Evolutionary conservation across 2,329 filamentous ascomycete genomes (phyloP).

Genomic region (Penicillium sp.): DNA sequence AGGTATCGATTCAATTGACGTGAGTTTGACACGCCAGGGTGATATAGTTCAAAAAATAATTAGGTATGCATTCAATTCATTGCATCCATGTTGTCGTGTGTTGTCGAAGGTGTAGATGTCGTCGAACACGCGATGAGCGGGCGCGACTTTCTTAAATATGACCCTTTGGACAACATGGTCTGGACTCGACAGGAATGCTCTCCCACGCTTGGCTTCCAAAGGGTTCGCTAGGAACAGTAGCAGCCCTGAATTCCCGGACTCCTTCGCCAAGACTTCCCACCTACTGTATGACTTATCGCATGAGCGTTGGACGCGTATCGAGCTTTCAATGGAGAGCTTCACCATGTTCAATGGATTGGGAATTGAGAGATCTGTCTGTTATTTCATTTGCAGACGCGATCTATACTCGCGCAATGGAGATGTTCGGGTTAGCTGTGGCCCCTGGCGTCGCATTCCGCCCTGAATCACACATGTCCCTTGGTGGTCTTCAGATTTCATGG

Average conservation of each 20-base stretch:
- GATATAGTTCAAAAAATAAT: background rate
- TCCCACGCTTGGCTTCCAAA: background rate
- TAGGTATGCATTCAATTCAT: background rate
- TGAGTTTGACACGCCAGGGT: background rate
- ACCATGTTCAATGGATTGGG: too few relatives aligned
- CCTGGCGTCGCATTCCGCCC: constrained; percentile 9
- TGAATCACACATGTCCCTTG: background rate
- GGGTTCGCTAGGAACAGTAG: constrained; percentile 8
- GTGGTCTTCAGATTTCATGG: too few relatives aligned
- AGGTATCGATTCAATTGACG: background rate
- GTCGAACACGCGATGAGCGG: background rate
- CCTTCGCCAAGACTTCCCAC: constrained; percentile 3
- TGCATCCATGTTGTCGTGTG: constrained; percentile 1
- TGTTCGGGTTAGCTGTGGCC: background rate
- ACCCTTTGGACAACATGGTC: background rate
- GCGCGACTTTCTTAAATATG: constrained; percentile 7
- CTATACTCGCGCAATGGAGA: background rate
- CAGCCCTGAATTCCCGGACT: constrained; percentile 12
- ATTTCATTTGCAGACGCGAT: too few relatives aligned
- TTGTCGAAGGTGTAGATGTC: background rate
- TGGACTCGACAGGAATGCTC: constrained; percentile 7
- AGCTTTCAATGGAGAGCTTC: background rate
- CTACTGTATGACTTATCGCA: background rate
- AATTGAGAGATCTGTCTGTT: background rate
- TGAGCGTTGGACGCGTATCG: background rate